Evolutionary conservation across 805 yeast genomes (phyloP), one percentile per base, ranked within the genome.

Genomic region (Zygosaccharomyces lentus): DNA sequence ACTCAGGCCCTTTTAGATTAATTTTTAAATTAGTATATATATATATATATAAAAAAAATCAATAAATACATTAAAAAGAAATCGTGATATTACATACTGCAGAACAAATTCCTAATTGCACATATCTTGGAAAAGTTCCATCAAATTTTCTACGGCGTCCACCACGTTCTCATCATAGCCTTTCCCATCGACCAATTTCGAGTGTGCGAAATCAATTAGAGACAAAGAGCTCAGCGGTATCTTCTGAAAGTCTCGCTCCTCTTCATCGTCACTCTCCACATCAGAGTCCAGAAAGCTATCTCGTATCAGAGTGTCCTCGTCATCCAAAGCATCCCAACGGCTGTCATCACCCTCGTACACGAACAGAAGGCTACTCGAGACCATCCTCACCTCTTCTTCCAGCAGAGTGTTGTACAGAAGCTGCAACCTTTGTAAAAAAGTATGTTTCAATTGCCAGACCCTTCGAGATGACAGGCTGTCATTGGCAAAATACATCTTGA

Each of bases 121-220:
- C 2, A 48, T 30, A 12, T 40, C 37, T 30, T 73, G 72, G 35
- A 83, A 66, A 1, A 74, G 58, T 0, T 48, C 52, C 5, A 84
- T 67, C 41, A 89, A 62, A 51, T 76, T 81, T 53, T 81, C 83
- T 1, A 90, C 68, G 0, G 97, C 98, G 10, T 66, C 68, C 2
- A 88, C 61, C 2, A 82, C 67, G 58, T 86, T 84, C 37, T 78
- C 85, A 63, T 89, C 97, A 15, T 76, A 76, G 0, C 89, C 88
- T 47, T 74, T 47, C 0, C 84, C 86, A 0, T 81, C 80, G 0
- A 75, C 72, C 48, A 76, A 67, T 50, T 69, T 76, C 0, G 96
- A 78, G 62, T 93, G 98, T 1, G 97, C 97, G 70, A 93, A 89
- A 65, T 93, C 99, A 6, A 93, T 88, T 40, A 90, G 57, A 31